Evolutionary conservation across 2,329 filamentous ascomycete genomes (phyloP).

Genomic region (Claviceps sp.): DNA sequence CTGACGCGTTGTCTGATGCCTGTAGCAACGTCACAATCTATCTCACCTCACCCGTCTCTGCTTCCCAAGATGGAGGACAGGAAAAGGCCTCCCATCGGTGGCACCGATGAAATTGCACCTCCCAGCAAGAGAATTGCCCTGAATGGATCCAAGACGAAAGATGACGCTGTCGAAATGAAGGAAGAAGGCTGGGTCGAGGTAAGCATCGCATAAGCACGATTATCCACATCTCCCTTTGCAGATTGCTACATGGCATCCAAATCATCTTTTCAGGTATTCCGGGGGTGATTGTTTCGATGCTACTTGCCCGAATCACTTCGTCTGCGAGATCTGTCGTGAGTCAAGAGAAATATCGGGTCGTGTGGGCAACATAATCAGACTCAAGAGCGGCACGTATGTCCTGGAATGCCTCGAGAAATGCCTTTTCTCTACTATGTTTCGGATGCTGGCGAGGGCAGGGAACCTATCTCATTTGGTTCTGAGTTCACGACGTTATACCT

Average conservation of each 20-base stretch:
- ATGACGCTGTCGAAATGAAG: conserved; percentile 40
- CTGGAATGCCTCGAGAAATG: not conserved
- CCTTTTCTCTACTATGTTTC: not conserved
- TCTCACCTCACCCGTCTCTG: conserved; percentile 63
- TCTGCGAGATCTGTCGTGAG: conserved; percentile 1
- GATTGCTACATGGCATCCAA: conserved; percentile 4
- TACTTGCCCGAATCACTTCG: not conserved
- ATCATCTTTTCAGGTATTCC: conserved; percentile 2
- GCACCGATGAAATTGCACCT: conserved; percentile 69
- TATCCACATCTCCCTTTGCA: conserved; percentile 10
- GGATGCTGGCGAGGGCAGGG: not conserved
- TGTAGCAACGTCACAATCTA: conserved; percentile 62
- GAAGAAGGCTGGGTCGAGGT: conserved; percentile 52
- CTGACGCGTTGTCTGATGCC: conserved; percentile 57
- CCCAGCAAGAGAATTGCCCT: conserved; percentile 85
- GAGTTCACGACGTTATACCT: not conserved
- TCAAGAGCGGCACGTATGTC: conserved; percentile 1
- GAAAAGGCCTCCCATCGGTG: conserved; percentile 80
- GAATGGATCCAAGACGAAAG: conserved; percentile 55
- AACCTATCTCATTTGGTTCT: too few species aligned
- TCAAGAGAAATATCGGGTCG: not conserved
- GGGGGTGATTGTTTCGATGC: not conserved
- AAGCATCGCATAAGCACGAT: conserved; percentile 34
- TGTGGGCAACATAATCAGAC: not conserved
- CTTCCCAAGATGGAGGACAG: conserved; percentile 97